Evolutionary conservation across 495 filamentous ascomycete species (phyloP), one percentile per base, ranked within the genome.

Genomic region (Aspergillus ostianus): DNA sequence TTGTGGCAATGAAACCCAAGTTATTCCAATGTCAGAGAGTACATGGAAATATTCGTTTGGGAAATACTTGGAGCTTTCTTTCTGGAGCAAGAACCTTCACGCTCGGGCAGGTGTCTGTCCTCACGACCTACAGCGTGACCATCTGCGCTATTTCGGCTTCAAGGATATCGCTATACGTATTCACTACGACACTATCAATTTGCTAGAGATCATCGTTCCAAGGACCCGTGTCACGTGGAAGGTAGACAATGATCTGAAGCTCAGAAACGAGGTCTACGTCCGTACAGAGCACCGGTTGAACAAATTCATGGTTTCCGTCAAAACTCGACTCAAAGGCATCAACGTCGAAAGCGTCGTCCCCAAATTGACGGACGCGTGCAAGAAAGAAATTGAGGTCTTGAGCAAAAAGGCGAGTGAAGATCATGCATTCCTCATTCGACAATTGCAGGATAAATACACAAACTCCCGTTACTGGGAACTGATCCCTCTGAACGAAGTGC

Each of bases 41-140:
- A 96, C 91, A 2, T 99, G 93, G 92, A 98, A 95, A 72, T 99
- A 99, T 70, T 98, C 95, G 0, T 95, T 99, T 67, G 93, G 87
- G 4, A 99, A 99, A 73, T 99, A 97, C 65, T 80, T 99, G 26
- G 95, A 99, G 73, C 78, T 99, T 17, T 94, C 91, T 3, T 98
- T 97, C 67, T 98, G 92, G 93, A 94, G 91, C 69, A 88, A 82
- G 55, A 88, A 91, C 52, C 73, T 97, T 46, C 90, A 86, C 67
- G 81, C 92, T 27, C 84, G 91, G 53, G 88, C 86, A 17, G 88
- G 89, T 10, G 83, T 90, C n/a, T 99, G 95, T 66, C 87, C 89
- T 4, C 95, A 99, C 67, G 93, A 98, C 68, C 83, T 97, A 57
- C 91, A 97, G 71, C 86, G 89, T 47, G 88, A 98, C 70, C 92